Evolutionary conservation across 1,139 yeast genomes (phyloP).

Genomic region (Saccharomyces hybrid): DNA sequence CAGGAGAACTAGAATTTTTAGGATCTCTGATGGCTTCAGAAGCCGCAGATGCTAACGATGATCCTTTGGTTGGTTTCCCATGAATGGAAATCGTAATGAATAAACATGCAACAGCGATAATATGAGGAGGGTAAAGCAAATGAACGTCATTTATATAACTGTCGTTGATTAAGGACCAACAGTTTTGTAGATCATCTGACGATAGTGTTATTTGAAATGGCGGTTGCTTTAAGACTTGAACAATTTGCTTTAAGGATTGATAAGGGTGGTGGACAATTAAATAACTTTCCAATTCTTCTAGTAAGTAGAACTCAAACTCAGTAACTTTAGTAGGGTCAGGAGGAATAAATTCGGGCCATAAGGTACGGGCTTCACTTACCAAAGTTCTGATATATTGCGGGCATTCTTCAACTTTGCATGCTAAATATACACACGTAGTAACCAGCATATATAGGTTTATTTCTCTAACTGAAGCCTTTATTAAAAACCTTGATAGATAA

Average conservation of each 20-base stretch:
- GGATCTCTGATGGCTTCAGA: not conserved
- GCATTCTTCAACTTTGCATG: conserved; percentile 90
- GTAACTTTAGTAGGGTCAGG: conserved; percentile 91
- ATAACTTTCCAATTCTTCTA: conserved; percentile 81
- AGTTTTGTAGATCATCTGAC: conserved; percentile 68
- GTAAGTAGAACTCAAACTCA: conserved; percentile 87
- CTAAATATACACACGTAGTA: conserved; percentile 79
- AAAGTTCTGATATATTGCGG: conserved; percentile 88
- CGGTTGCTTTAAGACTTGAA: conserved; percentile 37
- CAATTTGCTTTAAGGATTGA: conserved; percentile 58
- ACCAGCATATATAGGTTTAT: conserved; percentile 73
- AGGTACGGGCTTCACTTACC: conserved; percentile 73
- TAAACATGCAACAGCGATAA: conserved; percentile 78
- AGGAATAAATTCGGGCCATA: conserved; percentile 95
- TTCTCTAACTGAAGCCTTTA: conserved; percentile 69
- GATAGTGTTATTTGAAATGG: conserved; percentile 29
- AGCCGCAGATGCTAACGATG: not conserved
- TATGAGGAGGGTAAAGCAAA: conserved; percentile 78
- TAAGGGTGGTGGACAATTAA: conserved; percentile 87
- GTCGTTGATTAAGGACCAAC: conserved; percentile 89
- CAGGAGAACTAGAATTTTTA: not conserved
- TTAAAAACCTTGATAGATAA: conserved; percentile 65
- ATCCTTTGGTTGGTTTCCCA: conserved; percentile 12
- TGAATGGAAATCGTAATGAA: conserved; percentile 26
- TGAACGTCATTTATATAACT: conserved; percentile 83